Percentiles rank a stretch among this genome's conserved stretches.
phyloP scores from a whole-genome alignment of 2,329 filamentous ascomycete species.

The Penicillium olsonii region DNA sequence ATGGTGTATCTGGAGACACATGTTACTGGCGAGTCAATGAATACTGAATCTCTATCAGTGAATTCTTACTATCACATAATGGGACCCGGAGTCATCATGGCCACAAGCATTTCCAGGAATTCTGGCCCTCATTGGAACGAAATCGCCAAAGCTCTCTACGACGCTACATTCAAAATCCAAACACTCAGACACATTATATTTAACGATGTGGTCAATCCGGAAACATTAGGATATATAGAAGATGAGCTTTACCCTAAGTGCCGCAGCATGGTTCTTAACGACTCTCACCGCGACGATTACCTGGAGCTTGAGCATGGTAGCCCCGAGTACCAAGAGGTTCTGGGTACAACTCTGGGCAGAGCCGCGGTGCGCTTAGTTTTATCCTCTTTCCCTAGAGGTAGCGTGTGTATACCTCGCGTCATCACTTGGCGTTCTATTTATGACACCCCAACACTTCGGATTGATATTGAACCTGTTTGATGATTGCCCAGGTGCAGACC shows the following conservation, averaged over 20 bases:
- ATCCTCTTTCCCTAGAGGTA: not conserved
- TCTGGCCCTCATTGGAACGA: not conserved
- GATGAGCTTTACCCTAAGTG: not conserved
- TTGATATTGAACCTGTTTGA: not conserved
- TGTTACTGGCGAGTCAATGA: too few species aligned
- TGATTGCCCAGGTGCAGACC: too few species aligned
- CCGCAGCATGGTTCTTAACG: too few species aligned
- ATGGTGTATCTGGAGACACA: not conserved
- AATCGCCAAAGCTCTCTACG: not conserved
- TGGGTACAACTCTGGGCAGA: conserved; percentile 1
- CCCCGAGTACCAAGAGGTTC: not conserved
- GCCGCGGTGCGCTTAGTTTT: not conserved
- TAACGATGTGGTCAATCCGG: not conserved
- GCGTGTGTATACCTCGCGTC: not conserved
- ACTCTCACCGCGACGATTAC: too few species aligned
- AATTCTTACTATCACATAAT: not conserved
- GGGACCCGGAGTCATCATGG: not conserved
- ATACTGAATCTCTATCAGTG: not conserved
- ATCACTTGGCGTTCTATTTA: not conserved
- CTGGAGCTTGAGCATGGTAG: not conserved
- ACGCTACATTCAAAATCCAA: not conserved
- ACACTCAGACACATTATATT: not conserved
- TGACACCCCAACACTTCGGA: not conserved
- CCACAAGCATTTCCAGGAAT: not conserved
- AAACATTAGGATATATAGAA: not conserved